Percentiles rank a stretch among this genome's conserved stretches.
Conservation (phyloP, 257 asterid genomes). For the Plantago ovata region DNA sequence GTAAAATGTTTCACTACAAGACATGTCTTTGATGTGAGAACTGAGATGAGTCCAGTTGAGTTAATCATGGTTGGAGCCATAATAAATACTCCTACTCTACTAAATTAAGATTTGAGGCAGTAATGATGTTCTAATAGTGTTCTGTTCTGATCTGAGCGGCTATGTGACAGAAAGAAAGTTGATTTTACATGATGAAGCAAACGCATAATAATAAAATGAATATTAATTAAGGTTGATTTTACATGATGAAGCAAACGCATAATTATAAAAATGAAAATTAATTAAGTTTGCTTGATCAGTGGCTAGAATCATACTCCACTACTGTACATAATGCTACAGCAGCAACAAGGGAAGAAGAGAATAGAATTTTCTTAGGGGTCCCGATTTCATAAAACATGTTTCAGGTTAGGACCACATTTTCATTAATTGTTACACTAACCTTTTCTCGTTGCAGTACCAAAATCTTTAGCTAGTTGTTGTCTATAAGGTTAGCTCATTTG, state of each 20-base stretch:
- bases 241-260: too few species aligned
- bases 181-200: too few species aligned
- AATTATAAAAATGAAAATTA: too few species aligned
- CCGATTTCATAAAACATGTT: constrained; percentile 7
- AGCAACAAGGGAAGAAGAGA: too few species aligned
- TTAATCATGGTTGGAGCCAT: constrained; percentile 28
- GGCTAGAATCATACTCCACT: constrained; percentile 28
- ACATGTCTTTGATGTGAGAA: background rate
- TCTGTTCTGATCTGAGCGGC: constrained; percentile 16
- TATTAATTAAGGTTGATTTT: background rate
- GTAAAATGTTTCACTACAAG: constrained; percentile 11
- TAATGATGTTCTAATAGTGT: constrained; percentile 34
- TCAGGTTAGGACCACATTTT: constrained; percentile 31
- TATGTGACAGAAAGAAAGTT: constrained; percentile 8
- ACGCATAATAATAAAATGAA: background rate
- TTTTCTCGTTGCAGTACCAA: too few species aligned
- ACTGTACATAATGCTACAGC: too few species aligned
- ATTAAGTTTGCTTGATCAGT: constrained; percentile 35
- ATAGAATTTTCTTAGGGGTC: too few species aligned
- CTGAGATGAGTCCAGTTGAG: constrained; percentile 10
- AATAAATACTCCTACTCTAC: too few species aligned
- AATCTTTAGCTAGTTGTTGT: too few species aligned
- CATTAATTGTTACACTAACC: background rate
- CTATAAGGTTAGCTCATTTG: too few species aligned
- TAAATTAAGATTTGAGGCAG: constrained; percentile 21